Percentiles rank a stretch among this genome's conserved stretches.
Evolutionary conservation across 129 eudicot genomes (phyloP).

Genomic region (Helianthus tuberosus): DNA sequence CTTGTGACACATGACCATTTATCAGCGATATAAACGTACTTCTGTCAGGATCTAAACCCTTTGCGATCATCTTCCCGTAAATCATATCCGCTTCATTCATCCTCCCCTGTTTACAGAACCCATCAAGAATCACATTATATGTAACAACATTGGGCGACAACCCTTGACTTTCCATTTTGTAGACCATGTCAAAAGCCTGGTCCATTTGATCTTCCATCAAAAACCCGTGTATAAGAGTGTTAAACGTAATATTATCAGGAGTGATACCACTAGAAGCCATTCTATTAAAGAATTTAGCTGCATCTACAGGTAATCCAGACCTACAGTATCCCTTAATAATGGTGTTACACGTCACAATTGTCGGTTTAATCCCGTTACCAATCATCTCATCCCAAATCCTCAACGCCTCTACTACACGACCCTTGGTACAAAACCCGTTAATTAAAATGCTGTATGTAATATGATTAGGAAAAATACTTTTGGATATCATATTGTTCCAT

Average conservation of each 20-base stretch:
- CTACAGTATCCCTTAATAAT: constrained; percentile 69
- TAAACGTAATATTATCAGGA: constrained; percentile 66
- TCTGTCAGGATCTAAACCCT: constrained; percentile 63
- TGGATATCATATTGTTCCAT: constrained; percentile 54
- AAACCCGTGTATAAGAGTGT: constrained; percentile 70
- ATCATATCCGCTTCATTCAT: constrained; percentile 60
- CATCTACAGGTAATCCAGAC: constrained; percentile 47
- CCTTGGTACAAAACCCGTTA: constrained; percentile 65
- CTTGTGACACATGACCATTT: constrained; percentile 77
- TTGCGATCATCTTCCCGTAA: constrained; percentile 60
- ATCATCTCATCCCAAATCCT: constrained; percentile 72
- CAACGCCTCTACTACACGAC: constrained; percentile 54
- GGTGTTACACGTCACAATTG: constrained; percentile 65
- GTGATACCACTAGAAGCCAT: constrained; percentile 40
- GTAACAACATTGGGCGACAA: constrained; percentile 63
- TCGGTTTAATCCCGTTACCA: constrained; percentile 59
- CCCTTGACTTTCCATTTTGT: constrained; percentile 64
- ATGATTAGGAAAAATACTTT: constrained; percentile 49
- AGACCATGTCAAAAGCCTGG: constrained; percentile 57
- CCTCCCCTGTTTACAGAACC: constrained; percentile 68
- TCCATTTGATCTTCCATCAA: constrained; percentile 58
- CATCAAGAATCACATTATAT: constrained; percentile 68
- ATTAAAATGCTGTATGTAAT: constrained; percentile 64
- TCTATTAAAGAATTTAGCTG: constrained; percentile 39
- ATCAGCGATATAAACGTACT: constrained; percentile 64